These are phyloP conservation scores for Starmerella stellata DNA, from an alignment of 805 yeast genomes.

Conservation along the genomic window DNA sequence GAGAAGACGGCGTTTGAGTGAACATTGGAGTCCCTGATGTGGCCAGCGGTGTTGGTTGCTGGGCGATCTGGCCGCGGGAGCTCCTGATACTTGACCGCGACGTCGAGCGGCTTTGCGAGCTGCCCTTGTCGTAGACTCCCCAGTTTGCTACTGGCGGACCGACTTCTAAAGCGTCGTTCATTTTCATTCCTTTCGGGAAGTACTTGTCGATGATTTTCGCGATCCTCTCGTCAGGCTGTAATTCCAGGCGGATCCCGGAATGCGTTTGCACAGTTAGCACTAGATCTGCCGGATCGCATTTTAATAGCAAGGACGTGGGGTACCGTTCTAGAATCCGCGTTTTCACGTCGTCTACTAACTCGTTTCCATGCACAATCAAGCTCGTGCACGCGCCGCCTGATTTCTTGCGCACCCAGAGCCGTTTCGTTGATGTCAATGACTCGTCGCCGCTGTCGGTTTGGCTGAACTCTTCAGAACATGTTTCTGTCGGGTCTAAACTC, in stretches of 20 bases:
- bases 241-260: slow-evolving; percentile 11
- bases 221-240: slow-evolving; percentile 42
- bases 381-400: slow-evolving; percentile 42
- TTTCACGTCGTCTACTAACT: slow-evolving; percentile 64
- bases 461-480: background rate
- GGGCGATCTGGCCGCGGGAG: background rate
- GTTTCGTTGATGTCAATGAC: background rate
- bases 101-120: background rate
- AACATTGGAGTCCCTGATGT: too few relatives aligned
- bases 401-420: slow-evolving; percentile 14
- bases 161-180: slow-evolving; percentile 45
- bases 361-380: slow-evolving; percentile 38
- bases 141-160: slow-evolving; percentile 18
- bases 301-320: slow-evolving; percentile 45
- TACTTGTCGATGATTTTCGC: slow-evolving; percentile 40
- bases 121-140: background rate
- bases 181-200: slow-evolving; percentile 50
- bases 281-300: slow-evolving; percentile 52
- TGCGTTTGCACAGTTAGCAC: slow-evolving; percentile 15
- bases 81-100: background rate
- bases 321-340: slow-evolving; percentile 41
- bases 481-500: background rate
- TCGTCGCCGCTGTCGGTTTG: slow-evolving; percentile 1
- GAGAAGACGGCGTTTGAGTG: too few relatives aligned
- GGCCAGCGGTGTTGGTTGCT: background rate